A percentile compares a stretch with the other conserved stretches of the same genome.
Conservation (phyloP, 2,329 filamentous ascomycete genomes). For the Xylaria sp. region DNA sequence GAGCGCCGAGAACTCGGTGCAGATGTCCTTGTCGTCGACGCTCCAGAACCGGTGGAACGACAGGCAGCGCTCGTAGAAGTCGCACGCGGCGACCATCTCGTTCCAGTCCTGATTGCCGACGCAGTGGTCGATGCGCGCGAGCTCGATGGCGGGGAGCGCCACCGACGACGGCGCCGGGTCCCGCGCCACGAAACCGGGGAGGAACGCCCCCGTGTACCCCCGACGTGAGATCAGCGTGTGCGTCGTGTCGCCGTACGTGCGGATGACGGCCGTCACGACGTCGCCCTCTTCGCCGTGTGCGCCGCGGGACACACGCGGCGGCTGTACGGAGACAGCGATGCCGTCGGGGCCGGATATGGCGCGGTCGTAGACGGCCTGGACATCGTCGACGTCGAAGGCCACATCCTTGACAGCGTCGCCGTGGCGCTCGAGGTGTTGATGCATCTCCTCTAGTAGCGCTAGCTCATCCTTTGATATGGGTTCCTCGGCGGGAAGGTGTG, state of each 20-base stretch:
- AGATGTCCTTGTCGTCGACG: constrained; percentile 92
- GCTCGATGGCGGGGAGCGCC: constrained; percentile 70
- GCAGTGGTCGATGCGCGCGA: constrained; percentile 91
- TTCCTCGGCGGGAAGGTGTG: constrained; percentile 67
- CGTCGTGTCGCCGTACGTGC: constrained; percentile 94
- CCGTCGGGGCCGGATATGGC: constrained; percentile 71
- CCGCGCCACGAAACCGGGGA: constrained; percentile 80
- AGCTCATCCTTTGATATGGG: constrained; percentile 72
- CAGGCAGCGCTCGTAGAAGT: constrained; percentile 86
- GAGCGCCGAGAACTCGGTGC: constrained; percentile 90
- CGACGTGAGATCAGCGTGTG: constrained; percentile 86
- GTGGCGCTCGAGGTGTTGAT: constrained; percentile 84
- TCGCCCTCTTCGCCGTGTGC: constrained; percentile 70
- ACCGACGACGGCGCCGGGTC: constrained; percentile 53
- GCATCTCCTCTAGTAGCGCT: constrained; percentile 76
- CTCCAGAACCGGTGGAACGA: constrained; percentile 98
- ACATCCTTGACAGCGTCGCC: constrained; percentile 96
- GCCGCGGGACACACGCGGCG: constrained; percentile 61
- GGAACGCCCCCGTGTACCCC: constrained; percentile 78
- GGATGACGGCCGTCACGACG: constrained; percentile 81
- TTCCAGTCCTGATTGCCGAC: constrained; percentile 98
- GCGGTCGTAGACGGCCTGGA: constrained; percentile 79
- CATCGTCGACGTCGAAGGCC: constrained; percentile 92
- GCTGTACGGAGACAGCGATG: constrained; percentile 67
- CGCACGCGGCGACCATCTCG: constrained; percentile 77